These are phyloP conservation scores for Paralagenidium karlingii DNA, from an alignment of 352 stramenopile species.

Conservation along the genomic window DNA sequence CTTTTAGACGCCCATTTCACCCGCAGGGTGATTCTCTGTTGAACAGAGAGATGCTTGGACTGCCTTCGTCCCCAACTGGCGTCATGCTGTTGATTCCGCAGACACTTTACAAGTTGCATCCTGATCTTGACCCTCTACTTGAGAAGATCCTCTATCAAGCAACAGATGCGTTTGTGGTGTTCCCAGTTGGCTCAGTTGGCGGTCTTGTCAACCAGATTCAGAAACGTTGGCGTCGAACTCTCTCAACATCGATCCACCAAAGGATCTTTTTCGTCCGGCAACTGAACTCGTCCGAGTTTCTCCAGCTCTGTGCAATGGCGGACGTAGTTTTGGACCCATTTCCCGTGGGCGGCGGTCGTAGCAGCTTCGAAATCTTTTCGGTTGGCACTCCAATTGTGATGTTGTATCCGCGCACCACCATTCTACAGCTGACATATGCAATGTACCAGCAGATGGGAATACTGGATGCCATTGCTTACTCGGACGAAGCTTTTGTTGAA, in stretches of 20 bases:
- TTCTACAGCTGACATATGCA: conserved; percentile 41
- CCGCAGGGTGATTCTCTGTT: no score
- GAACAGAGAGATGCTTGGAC: conserved; percentile 3
- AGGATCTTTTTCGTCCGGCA: conserved; percentile 31
- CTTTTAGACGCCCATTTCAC: conserved; percentile 18
- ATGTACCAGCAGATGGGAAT: conserved; percentile 54
- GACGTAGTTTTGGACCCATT: conserved; percentile 51
- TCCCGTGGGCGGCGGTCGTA: conserved; percentile 40
- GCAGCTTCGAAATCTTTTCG: conserved; percentile 42
- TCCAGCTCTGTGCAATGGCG: conserved; percentile 19
- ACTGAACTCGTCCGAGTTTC: conserved; percentile 22
- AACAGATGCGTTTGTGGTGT: conserved; percentile 17
- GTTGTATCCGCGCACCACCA: conserved; percentile 25
- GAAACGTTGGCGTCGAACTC: conserved; percentile 10
- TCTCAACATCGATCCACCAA: conserved; percentile 8
- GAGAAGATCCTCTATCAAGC: conserved; percentile 14
- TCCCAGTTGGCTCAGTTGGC: conserved; percentile 13
- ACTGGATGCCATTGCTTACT: conserved; percentile 10
- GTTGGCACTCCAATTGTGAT: conserved; percentile 48
- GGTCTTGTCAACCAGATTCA: conserved; percentile 15
- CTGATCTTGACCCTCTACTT: conserved; percentile 40
- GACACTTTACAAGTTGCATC: conserved; percentile 61
- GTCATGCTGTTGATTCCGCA: conserved; percentile 44
- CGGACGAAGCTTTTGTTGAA: conserved; percentile 10
- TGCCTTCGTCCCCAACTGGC: conserved; percentile 4